Conservation (phyloP, 495 filamentous ascomycete genomes). For the Pseudomonodictys pantanalensis region DNA sequence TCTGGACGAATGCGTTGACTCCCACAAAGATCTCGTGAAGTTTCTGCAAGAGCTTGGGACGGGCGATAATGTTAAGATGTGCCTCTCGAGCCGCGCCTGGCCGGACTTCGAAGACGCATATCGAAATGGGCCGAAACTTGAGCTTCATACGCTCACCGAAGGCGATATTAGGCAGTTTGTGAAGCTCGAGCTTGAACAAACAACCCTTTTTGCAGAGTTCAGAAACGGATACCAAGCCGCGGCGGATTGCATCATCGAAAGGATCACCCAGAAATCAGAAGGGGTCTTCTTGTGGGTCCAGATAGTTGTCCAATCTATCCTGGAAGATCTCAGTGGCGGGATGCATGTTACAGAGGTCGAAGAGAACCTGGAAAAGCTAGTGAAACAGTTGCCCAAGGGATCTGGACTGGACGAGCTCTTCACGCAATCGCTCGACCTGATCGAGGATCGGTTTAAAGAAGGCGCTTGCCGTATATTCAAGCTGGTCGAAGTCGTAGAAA, state of each 20-base stretch:
- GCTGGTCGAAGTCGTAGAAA: not conserved
- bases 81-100: constrained; percentile 10
- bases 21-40: not conserved
- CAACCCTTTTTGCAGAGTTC: not conserved
- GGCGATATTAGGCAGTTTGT: not conserved
- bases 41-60: constrained; percentile 3
- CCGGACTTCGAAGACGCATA: constrained; percentile 7
- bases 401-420: too few species aligned
- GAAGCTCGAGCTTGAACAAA: not conserved
- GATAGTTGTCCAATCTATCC: not conserved
- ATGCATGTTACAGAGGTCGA: constrained; percentile 5
- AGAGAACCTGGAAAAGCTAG: not conserved
- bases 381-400: too few species aligned
- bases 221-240: not conserved
- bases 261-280: constrained; percentile 8
- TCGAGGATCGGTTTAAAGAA: too few species aligned
- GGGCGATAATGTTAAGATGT: constrained; percentile 1
- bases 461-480: too few species aligned
- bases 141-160: constrained; percentile 5
- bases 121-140: not conserved
- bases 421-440: too few species aligned
- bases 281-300: constrained; percentile 4
- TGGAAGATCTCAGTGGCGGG: constrained; percentile 3
- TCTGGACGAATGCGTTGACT: constrained; percentile 5
- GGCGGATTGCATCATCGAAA: not conserved